Evolutionary conservation across 2,329 filamentous ascomycete genomes (phyloP).

Genomic region (Trichoderma hamatum): DNA sequence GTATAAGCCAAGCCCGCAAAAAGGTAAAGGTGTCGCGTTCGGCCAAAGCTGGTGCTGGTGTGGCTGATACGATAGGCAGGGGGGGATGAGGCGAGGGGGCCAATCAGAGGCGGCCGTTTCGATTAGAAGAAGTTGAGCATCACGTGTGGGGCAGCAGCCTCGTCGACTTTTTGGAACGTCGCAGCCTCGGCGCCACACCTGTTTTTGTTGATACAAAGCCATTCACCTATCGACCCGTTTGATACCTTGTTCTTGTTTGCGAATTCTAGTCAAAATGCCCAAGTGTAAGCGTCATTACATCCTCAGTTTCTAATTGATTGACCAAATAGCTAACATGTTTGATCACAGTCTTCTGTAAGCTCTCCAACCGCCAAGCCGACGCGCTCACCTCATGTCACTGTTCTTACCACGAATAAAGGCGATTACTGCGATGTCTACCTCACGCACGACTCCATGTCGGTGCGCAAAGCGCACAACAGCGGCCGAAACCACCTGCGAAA

Average conservation of each 20-base stretch:
- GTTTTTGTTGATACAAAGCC: background rate
- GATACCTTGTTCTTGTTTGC: background rate
- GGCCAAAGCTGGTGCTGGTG: background rate
- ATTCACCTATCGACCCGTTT: background rate
- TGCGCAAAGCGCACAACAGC: slow-evolving; percentile 97
- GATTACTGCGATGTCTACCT: slow-evolving; percentile 99
- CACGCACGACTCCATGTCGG: slow-evolving; percentile 99
- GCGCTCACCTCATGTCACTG: background rate
- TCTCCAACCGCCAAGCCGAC: background rate
- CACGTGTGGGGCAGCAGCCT: slow-evolving; percentile 34
- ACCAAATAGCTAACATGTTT: slow-evolving; percentile 11
- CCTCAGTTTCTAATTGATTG: slow-evolving; percentile 32
- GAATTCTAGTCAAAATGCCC: slow-evolving; percentile 64
- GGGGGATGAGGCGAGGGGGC: background rate
- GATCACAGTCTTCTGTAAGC: slow-evolving; percentile 38
- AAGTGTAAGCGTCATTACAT: slow-evolving; percentile 70
- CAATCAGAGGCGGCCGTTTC: slow-evolving; percentile 12
- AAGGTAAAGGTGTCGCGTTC: slow-evolving; percentile 31
- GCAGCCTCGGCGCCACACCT: slow-evolving; percentile 27
- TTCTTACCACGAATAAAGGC: slow-evolving; percentile 46
- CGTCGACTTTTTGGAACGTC: slow-evolving; percentile 30
- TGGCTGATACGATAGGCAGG: slow-evolving; percentile 8
- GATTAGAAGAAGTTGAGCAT: slow-evolving; percentile 8
- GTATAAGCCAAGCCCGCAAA: slow-evolving; percentile 1
- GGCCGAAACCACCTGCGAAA: slow-evolving; percentile 96